Evolutionary conservation across 768 basidiomycete species (phyloP), one percentile per base, ranked within the genome.

Genomic region (Coprinopsis sp.): DNA sequence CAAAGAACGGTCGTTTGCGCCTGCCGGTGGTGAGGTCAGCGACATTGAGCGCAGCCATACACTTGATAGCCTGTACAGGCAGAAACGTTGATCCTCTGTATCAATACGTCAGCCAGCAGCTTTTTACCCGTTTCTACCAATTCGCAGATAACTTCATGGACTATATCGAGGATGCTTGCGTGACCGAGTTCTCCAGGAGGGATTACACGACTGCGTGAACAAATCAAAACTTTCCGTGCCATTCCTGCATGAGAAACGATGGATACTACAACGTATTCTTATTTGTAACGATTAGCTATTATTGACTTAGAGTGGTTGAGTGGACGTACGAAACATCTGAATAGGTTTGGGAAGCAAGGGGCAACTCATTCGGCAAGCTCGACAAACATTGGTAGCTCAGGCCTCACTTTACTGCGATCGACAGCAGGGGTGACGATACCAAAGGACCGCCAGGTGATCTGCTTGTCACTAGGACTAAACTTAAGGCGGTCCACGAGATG

Each of bases 1-100:
- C 78, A 72, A 72, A 81, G 57, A 73, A 74, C 34, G 72, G 73
- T 21, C 76, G 70, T 63, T 38, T n/a, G n/a, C 51, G 10, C 51
- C 46, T 54, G 36, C 64, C 28, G 76, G 74, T 27, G 76, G 78
- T 55, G 49, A 41, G 22, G 74, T 78, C 46, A 52, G 54, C 12
- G 74, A 76, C 53, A 77, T 73, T 16, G 77, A 77, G 59, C 57
- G 67, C 1, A 65, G 61, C 18, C 46, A 71, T 44, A 73, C 72
- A 6, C 67, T 51, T 28, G 73, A 70, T 16, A 76, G 75, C 56
- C 30, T 72, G 69, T 58, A 39, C 57, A 33, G 59, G 55, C 28
- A 59, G 62, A 13, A 75, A 75, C 56, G 66, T 62, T 48, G 70
- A 73, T 48, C 71, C 71, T 55, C 76, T 71, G 50, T 68, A 64